phyloP scores from a whole-genome alignment of 2,329 filamentous ascomycete species.

The Trichoderma aggressivum region DNA sequence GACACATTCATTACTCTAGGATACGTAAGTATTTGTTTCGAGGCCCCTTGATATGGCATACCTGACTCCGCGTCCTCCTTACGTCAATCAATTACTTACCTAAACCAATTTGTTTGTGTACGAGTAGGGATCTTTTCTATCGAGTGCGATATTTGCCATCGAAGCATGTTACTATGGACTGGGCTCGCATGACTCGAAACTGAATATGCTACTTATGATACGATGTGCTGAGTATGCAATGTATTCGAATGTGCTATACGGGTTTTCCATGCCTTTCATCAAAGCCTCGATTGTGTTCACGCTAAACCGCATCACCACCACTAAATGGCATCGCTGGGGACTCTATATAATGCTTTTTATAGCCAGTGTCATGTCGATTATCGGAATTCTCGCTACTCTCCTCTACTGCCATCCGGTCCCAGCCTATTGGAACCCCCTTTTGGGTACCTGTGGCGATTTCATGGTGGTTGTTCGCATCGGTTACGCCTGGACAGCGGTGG shows the following conservation, averaged over 20 bases:
- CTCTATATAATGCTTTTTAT: background rate
- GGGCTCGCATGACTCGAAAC: background rate
- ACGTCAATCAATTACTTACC: background rate
- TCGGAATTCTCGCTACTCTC: background rate
- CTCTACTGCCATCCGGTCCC: background rate
- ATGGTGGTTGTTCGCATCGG: background rate
- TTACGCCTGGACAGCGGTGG: background rate
- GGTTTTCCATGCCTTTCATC: background rate
- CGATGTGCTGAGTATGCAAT: background rate
- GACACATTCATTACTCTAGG: background rate
- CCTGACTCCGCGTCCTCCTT: background rate
- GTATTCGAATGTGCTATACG: background rate
- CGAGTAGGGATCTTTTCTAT: background rate
- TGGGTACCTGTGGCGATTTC: background rate
- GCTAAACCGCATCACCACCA: background rate
- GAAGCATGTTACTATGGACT: background rate
- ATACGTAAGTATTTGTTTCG: background rate
- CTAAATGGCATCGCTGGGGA: background rate
- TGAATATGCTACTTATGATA: background rate
- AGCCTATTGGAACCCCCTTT: background rate
- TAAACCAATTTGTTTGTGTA: background rate
- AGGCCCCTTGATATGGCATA: background rate
- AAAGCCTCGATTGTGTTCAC: background rate
- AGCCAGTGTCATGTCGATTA: background rate
- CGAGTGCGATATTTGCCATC: background rate